Base-by-base conservation (phyloP, 371 early-diverging fungal species). In the Syncephalastrum contaminatum region DNA sequence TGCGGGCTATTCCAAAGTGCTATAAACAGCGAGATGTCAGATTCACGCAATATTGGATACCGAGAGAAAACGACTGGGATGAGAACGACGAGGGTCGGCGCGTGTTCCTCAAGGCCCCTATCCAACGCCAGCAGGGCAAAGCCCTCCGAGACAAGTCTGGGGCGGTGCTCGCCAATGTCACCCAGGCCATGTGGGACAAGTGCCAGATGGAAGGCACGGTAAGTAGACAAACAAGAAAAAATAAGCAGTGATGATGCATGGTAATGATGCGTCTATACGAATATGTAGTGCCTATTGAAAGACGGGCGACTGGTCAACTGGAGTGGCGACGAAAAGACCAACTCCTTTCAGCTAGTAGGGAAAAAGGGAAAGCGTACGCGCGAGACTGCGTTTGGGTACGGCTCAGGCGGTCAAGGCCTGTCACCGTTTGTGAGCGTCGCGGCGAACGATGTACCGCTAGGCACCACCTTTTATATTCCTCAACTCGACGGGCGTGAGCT, bases 141-240 rank as follows among this genome's bases (percentile, higher is more conserved):
- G 3, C 36, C 0, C 36, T 69, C 14, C 3, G 21, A 6, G 58
- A 56, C 41, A 24, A 15, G 10, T 20, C 51, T 8, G 60, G 62
- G 1, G 43, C 19, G 10, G 18, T 19, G 4, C 10, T 75, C 1
- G 70, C 67, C 4, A 18, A 14, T 13, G 64, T 69, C 1, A 46
- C 69, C 8, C 21, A 21, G 4, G 36, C 21, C 12, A 66, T 68
- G 54, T 54, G 54, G 13, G 36, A 56, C 13, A 68, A 64, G 49
- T 74, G 75, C 16, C 21, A 57, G 7, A 64, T 67, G 64, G 75
- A 74, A 54, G 72, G 72, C 24, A 69, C 67, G 4, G 73, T 73
- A 62, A 57, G 58, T 42, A 2, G 5, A 15, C 25, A 8, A 8
- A 4, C 5, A 12, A 41, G 4, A 19, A 8, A 30, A 30, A 30